Conservation (phyloP, 1,284 basidiomycete genomes). For the Puccinia sorghi region DNA sequence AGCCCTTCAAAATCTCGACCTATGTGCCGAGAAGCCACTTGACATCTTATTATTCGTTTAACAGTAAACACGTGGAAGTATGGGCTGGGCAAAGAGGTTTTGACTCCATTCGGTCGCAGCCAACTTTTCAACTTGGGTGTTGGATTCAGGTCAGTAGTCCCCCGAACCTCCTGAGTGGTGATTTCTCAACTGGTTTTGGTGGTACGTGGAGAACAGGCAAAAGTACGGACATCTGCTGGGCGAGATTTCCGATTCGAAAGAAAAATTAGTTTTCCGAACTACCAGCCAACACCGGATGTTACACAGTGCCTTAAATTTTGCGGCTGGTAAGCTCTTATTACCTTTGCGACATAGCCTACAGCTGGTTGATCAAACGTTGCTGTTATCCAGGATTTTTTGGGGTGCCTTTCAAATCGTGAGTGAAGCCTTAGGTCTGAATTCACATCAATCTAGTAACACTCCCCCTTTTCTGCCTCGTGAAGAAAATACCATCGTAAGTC, state of each 20-base stretch:
- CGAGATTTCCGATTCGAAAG: constrained; percentile 11
- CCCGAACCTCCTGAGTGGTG: neutral
- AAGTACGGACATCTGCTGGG: constrained; percentile 48
- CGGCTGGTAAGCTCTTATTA: constrained; percentile 35
- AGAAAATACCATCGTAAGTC: constrained; percentile 49
- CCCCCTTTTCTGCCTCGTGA: neutral
- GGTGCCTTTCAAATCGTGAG: constrained; percentile 47
- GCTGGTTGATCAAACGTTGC: neutral
- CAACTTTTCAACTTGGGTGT: constrained; percentile 57
- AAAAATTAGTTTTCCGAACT: constrained; percentile 47
- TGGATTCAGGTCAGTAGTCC: constrained; percentile 42
- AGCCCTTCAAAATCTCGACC: neutral
- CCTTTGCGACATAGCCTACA: neutral
- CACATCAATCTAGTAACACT: neutral
- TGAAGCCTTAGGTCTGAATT: neutral
- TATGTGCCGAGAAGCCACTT: neutral
- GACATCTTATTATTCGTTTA: neutral
- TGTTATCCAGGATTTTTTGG: constrained; percentile 43
- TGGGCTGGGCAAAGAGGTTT: constrained; percentile 61
- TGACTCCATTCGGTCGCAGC: constrained; percentile 62
- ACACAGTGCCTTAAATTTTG: constrained; percentile 47
- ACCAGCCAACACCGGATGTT: constrained; percentile 50
- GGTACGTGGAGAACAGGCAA: constrained; percentile 15
- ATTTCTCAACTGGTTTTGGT: neutral
- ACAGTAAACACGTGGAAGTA: constrained; percentile 48